Evolutionary conservation across 257 asterid species (phyloP), one percentile per base, ranked within the genome.

Genomic region (Solanum rostratum): DNA sequence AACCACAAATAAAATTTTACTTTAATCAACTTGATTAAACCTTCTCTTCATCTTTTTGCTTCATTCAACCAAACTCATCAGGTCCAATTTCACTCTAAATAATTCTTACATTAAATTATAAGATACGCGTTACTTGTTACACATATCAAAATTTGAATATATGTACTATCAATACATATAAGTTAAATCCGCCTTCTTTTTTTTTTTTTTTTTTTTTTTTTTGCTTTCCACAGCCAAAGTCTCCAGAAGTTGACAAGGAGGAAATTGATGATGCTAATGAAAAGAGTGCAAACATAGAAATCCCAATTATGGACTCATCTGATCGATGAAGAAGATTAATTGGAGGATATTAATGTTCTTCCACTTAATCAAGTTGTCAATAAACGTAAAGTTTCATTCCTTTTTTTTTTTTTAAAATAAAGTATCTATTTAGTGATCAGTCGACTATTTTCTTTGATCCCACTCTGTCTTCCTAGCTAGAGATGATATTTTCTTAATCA

Each of bases 251-350:
- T 69, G 70, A 59, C 68, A 27, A 79, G 6, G 86, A 86, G 57
- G 89, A 92, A 84, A 86, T 13, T 78, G 55, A 19, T 33, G 83
- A 68, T 69, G 85, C 46, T 13, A 88, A 79, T 71, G 71, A 70
- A 59, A 74, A 87, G 37, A 65, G 46, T 24, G 41, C 52, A 10
- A 80, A 82, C 46, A 50, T 65, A 70, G 76, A 54, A 30, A 39
- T 43, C 76, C 85, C 87, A 49, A 62, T 89, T 15, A 84, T 79
- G 29, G 33, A 85, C 82, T 88, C 91, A 16, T 87, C 94, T 1
- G 93, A n/a, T n/a, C n/a, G n/a, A 89, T 7, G 93, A 91, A 37
- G 95, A 91, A n/a, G 91, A 86, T 76, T 39, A 73, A 43, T 15
- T 15, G 0, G 90, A 89, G 45, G 89, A 85, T 10, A 33, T 33